Percentiles rank a stretch among this genome's conserved stretches.
Conservation (phyloP, 805 yeast species). For the Starmerella potacharoeniae region DNA sequence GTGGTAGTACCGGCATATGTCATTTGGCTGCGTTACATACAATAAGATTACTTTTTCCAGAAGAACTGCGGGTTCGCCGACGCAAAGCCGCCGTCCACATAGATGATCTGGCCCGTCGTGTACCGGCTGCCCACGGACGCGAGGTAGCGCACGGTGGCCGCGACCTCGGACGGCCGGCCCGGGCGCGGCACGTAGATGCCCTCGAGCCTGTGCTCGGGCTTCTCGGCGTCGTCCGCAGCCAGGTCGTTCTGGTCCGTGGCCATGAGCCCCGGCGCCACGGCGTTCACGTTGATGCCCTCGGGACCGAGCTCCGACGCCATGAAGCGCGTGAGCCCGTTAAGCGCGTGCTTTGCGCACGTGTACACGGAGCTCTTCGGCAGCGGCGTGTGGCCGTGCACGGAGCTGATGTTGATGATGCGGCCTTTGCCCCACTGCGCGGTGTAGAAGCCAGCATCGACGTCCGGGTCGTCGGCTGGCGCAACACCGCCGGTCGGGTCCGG, state of each 20-base stretch:
- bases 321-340: conserved; percentile 14
- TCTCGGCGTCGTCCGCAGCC: conserved; percentile 16
- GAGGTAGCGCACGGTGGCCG: conserved; percentile 10
- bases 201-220: neutral
- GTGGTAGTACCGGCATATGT: too few species aligned
- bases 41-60: neutral
- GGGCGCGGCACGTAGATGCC: conserved; percentile 13
- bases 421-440: conserved; percentile 16
- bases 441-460: conserved; percentile 13
- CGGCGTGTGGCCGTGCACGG: conserved; percentile 17
- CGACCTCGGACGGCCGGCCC: conserved; percentile 17
- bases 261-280: conserved; percentile 16
- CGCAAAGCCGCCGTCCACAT: conserved; percentile 16
- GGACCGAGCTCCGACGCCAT: conserved; percentile 15
- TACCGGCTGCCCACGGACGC: conserved; percentile 14
- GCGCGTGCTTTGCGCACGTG: conserved; percentile 16
- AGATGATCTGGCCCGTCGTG: conserved; percentile 16
- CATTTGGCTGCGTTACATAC: too few species aligned
- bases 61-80: conserved; percentile 15
- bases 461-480: conserved; percentile 5
- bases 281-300: conserved; percentile 18
- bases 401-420: conserved; percentile 16
- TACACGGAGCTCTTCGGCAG: conserved; percentile 13
- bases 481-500: conserved; percentile 6
- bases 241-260: conserved; percentile 17